Base-by-base conservation (phyloP, 805 yeast genomes). In the Tetrapisispora nanseiensis region DNA sequence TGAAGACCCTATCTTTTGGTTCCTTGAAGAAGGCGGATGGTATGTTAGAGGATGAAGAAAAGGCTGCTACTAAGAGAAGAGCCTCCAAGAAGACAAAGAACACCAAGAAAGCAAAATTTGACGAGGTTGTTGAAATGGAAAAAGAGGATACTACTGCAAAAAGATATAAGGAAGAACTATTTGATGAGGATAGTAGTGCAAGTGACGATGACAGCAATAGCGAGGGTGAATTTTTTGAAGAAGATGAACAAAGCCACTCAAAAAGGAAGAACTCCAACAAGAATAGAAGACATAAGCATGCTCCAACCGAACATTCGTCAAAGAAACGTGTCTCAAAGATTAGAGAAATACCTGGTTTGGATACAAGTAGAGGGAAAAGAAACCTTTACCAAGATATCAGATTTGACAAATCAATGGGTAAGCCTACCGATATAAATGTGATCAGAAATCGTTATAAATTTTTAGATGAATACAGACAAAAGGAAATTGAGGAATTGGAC, bases 321-420 rank as follows among this genome's bases (percentile, higher is more conserved):
- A 86, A 82, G 60, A 73, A 66, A 49, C 82, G 80, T 15, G 94
- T 82, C 0, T 67, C 86, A 0, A 69, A 70, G 48, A 68, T 86
- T 29, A 71, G 97, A 49, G 78, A 80, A 34, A 79, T 89, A 11
- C 90, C 84, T 2, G 92, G 90, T 0, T 57, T 82, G 36, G 69
- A 68, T 38, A 28, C 30, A 8, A 68, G 61, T 49, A 57, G 63
- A 43, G 52, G 61, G 39, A 53, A 56, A 29, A 44, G 55, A 13
- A 68, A 67, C 13, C 62, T 81, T 23, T 80, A 82, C 57, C 72
- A 76, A 38, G 98, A 92, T 65, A 81, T 94, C 27, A 71, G 98
- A 51, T 92, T 92, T 59, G 96, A 92, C 61, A 74, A 90, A 3
- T 87, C 95, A 0, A 77, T 78, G 48, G 97, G 97, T 44, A 82